These are phyloP conservation scores for Ustilago bromivora DNA, from an alignment of 1,284 basidiomycete species.

Conservation along the genomic window DNA sequence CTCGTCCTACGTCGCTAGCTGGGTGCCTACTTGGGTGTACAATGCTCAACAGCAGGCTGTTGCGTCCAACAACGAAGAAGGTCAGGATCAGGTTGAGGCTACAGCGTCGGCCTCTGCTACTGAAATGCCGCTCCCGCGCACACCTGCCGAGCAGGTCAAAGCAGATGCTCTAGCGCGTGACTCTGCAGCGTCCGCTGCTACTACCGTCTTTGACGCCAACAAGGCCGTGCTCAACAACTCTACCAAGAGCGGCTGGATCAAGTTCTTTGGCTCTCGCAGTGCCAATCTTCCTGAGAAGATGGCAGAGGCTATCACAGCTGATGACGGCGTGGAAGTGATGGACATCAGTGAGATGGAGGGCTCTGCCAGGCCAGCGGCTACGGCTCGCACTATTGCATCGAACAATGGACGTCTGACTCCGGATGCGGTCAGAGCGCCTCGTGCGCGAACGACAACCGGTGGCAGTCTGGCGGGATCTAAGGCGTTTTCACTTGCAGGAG, in stretches of 20 bases:
- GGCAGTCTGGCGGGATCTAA: constrained; percentile 27
- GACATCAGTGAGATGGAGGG: constrained; percentile 50
- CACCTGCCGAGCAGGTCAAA: constrained; percentile 65
- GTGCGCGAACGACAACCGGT: constrained; percentile 12
- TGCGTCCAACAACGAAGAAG: not conserved
- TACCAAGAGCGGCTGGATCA: constrained; percentile 58
- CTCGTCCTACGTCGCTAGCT: constrained; percentile 54
- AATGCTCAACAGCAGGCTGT: constrained; percentile 40
- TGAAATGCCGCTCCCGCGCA: constrained; percentile 20
- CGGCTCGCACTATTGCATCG: constrained; percentile 11
- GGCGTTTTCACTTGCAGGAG: constrained; percentile 34
- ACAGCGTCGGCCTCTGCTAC: not conserved
- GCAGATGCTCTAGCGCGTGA: constrained; percentile 60
- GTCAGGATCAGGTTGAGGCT: not conserved
- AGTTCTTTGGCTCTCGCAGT: constrained; percentile 56
- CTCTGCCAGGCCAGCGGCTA: not conserved
- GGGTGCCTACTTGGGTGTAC: constrained; percentile 54
- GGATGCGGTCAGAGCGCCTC: constrained; percentile 17
- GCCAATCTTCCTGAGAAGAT: constrained; percentile 32
- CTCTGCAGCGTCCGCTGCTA: constrained; percentile 8
- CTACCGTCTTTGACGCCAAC: constrained; percentile 37
- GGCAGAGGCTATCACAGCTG: constrained; percentile 30
- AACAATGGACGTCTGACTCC: constrained; percentile 19
- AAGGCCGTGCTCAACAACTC: constrained; percentile 58
- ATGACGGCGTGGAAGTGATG: constrained; percentile 63